These are phyloP conservation scores for Podospora pseudopauciseta DNA, from an alignment of 495 filamentous ascomycete species.

Conservation along the genomic window DNA sequence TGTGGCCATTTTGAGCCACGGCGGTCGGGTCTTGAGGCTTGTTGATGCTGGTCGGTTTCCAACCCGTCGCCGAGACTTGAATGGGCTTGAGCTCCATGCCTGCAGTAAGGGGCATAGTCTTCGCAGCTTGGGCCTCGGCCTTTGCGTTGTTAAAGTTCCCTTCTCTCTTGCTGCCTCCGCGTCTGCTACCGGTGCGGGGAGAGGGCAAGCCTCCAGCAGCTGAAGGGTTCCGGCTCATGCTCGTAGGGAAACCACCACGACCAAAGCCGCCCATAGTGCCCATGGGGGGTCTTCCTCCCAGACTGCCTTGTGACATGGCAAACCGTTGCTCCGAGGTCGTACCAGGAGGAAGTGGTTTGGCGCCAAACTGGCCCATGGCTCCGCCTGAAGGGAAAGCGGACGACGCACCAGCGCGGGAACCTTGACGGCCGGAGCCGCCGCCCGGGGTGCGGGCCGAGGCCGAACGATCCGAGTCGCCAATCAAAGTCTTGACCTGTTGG, in stretches of 20 bases:
- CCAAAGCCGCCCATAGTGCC: constrained; percentile 58
- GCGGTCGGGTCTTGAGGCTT: constrained; percentile 35
- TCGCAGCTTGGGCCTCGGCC: constrained; percentile 63
- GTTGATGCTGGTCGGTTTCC: constrained; percentile 79
- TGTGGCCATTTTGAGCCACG: constrained; percentile 50
- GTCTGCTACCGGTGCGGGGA: constrained; percentile 51
- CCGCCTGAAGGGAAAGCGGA: constrained; percentile 42
- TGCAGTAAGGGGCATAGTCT: constrained; percentile 84
- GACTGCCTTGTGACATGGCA: constrained; percentile 38
- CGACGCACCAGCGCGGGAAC: constrained; percentile 42
- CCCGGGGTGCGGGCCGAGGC: constrained; percentile 68
- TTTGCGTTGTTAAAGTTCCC: constrained; percentile 43
- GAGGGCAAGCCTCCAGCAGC: constrained; percentile 47
- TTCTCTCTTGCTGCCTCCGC: constrained; percentile 52
- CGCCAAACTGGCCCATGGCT: constrained; percentile 68
- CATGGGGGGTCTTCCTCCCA: constrained; percentile 38
- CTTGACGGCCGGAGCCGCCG: constrained; percentile 47
- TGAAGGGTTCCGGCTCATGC: constrained; percentile 50
- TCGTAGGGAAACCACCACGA: constrained; percentile 55
- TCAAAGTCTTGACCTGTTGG: constrained; percentile 77
- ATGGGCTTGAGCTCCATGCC: constrained; percentile 79
- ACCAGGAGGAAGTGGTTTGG: constrained; percentile 60
- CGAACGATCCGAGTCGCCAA: constrained; percentile 69
- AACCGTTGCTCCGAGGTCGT: constrained; percentile 66
- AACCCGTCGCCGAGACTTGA: constrained; percentile 63